Evolutionary conservation across 208 protist species (phyloP), one percentile per base, ranked within the genome.

Genomic region (Porcisia hertigi): DNA sequence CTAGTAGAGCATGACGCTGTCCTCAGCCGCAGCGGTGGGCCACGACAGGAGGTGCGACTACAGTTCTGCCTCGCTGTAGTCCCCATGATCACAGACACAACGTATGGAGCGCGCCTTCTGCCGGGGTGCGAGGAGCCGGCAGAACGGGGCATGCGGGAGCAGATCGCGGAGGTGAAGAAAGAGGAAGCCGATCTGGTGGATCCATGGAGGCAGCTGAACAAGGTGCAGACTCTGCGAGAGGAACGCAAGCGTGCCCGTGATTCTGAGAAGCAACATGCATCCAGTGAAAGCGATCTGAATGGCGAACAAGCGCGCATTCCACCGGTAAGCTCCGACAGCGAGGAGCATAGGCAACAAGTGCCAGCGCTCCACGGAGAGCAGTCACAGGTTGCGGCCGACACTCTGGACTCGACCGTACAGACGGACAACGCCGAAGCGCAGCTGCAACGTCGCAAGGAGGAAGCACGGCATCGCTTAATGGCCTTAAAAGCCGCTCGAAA

Each of bases 1-100:
- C 53, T 76, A 23, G 57, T 77, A 34, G 71, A 73, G 16, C 63
- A 77, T 18, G 76, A 78, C 66, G 76, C 66, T n/a, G 66, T 81
- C 3, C 75, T 83, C 23, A 76, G 72, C 62, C 77, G 66, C 70
- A 72, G 69, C 77, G 71, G 55, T 59, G 49, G 30, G 34, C 36
- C 70, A 23, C 91, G 78, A 14, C 86, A 88, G 79, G 82, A 84
- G 8, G 82, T 92, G 20, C 89, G 92, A 11, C 79, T 96, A 64
- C 92, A 76, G 20, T 96, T 91, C 80, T 69, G 75, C 14, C 66
- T 93, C 41, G 82, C 83, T 30, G 84, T 87, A 11, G 85, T 78
- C 70, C 88, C 87, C 20, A 53, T 79, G 34, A 76, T 90, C 69
- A 72, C 55, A 14, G 66, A 74, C 41, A 70, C 71, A 20, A 77